Base-by-base conservation (phyloP, 352 stramenopile species). In the Phytophthora syringae region DNA sequence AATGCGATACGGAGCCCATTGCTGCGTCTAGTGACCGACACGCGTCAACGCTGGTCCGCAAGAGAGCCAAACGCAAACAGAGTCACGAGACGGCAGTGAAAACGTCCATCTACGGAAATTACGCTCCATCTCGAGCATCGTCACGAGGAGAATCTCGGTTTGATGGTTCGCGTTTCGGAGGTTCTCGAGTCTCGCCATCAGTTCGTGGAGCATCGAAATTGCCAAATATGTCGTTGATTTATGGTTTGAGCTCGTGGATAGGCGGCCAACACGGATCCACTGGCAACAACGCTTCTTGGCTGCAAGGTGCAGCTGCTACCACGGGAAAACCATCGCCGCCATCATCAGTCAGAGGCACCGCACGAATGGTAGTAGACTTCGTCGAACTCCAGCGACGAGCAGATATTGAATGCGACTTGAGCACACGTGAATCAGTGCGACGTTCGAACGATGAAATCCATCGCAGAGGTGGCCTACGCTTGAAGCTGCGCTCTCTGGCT, bases 401-500 rank as follows among this genome's bases (percentile, higher is more conserved):
- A 16, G 76, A 76, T 9, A 86, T 89, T 36, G 54, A 61, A n/a
- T 67, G 64, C 2, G 78, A 86, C 22, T 74, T 89, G 11, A 64
- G 58, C n/a, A 73, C 59, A 12, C 72, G 80, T 3, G 79, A 88
- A 36, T 71, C 51, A 1, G 48, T 70, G 2, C 63, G 77, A 21
- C 69, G 68, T 6, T 67, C 79, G 1, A 70, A 72, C 1, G 61
- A 73, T 4, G 54, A 74, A 15, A 61, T 82, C 10, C 64, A 69
- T 5, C 80, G 80, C 20, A 88, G 77, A 36, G 64, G 54, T 3
- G 65, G 77, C 5, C 15, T 85, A 4, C 72, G 74, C 30, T 49
- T 86, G 9, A 84, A 85, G 50, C 40, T 89, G 25, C 76, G 80
- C 0, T 88, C 80, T 27, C 56, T 86, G 27, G 76, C 57, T 27